Evolutionary conservation across 2,329 filamentous ascomycete genomes (phyloP).

Genomic region (Fusarium sambucinum): DNA sequence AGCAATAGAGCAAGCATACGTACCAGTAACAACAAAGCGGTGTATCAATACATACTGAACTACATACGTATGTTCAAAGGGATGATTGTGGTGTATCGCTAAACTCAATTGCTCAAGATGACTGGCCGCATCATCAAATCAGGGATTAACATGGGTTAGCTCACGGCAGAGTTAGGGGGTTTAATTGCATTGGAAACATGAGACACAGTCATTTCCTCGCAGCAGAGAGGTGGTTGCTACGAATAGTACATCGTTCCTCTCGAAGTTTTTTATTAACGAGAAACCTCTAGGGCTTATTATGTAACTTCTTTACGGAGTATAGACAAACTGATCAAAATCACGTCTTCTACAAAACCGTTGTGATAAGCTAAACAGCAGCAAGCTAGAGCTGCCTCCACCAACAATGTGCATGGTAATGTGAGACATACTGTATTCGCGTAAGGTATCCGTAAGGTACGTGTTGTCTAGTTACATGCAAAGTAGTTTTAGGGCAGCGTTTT

Average conservation of each 20-base stretch:
- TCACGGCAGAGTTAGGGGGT: neutral
- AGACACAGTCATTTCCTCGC: neutral
- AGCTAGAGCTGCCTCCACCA: neutral
- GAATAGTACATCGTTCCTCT: neutral
- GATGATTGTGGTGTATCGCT: constrained; percentile 9
- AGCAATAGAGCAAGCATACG: neutral
- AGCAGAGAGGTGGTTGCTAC: neutral
- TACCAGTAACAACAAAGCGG: neutral
- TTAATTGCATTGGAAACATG: neutral
- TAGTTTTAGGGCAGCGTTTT: neutral
- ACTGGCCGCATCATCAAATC: neutral
- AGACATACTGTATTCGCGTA: neutral
- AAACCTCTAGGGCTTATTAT: neutral
- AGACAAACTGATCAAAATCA: neutral
- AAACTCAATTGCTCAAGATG: constrained; percentile 9
- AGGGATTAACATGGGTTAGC: neutral
- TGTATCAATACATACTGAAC: neutral
- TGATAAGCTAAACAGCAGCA: neutral
- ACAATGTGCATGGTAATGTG: neutral
- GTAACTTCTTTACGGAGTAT: neutral
- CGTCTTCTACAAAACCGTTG: constrained; percentile 1
- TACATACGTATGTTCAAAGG: constrained; percentile 3
- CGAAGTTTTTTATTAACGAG: neutral
- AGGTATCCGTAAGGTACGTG: neutral
- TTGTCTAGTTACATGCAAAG: neutral